Evolutionary conservation across 306 rosid species (phyloP).

Genomic region (Rosa multiflora): DNA sequence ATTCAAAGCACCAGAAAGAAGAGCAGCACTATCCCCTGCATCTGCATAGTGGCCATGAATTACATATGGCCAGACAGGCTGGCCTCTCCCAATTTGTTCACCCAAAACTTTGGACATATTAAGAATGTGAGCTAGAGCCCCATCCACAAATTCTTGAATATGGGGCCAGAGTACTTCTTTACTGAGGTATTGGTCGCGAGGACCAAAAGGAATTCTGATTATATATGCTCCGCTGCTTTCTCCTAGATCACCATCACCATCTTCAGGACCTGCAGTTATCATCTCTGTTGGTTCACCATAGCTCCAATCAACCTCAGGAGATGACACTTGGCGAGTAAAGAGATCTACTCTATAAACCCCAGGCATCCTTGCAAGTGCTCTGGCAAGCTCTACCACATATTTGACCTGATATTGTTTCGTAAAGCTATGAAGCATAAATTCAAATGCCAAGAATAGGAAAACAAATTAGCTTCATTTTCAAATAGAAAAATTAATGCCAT

Average conservation of each 20-base stretch:
- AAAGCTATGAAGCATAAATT: conserved; percentile 20
- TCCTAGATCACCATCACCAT: conserved; percentile 58
- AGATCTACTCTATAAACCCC: conserved; percentile 90
- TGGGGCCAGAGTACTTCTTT: conserved; percentile 92
- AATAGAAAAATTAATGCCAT: conserved; percentile 6
- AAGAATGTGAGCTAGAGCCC: conserved; percentile 85
- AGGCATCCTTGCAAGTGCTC: conserved; percentile 87
- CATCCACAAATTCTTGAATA: conserved; percentile 83
- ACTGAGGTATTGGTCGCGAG: conserved; percentile 71
- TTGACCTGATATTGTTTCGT: conserved; percentile 52
- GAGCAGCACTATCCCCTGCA: conserved; percentile 91
- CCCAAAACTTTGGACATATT: conserved; percentile 84
- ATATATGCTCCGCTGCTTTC: conserved; percentile 95
- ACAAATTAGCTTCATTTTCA: neutral
- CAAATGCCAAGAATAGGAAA: neutral
- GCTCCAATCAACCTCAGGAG: conserved; percentile 90
- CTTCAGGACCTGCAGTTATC: conserved; percentile 59
- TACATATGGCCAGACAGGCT: conserved; percentile 91
- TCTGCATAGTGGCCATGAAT: conserved; percentile 94
- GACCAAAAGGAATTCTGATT: conserved; percentile 84
- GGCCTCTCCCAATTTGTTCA: conserved; percentile 80
- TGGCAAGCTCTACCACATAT: conserved; percentile 87
- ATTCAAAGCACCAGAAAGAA: conserved; percentile 88
- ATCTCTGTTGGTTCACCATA: conserved; percentile 92
- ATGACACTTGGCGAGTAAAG: conserved; percentile 79